These are phyloP conservation scores for Vishniacozyma victoriae DNA, from an alignment of 768 basidiomycete species.

Conservation along the genomic window DNA sequence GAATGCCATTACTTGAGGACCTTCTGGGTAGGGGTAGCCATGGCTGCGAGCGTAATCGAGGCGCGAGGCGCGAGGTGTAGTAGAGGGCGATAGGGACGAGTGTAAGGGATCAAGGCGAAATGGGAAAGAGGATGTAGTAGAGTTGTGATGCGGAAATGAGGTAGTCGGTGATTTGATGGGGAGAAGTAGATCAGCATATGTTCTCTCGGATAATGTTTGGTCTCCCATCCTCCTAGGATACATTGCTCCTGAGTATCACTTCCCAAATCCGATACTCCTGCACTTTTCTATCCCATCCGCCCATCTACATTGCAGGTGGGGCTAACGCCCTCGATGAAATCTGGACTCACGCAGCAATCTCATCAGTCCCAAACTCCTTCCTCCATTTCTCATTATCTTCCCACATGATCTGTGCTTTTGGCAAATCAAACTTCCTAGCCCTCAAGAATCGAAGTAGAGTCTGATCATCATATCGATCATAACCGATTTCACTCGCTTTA, in stretches of 20 bases:
- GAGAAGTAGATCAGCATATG: neutral
- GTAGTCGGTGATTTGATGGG: neutral
- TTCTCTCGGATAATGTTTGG: too few relatives aligned
- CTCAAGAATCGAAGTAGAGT: conserved; percentile 67
- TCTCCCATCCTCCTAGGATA: too few relatives aligned
- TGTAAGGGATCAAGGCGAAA: neutral
- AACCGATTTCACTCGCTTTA: conserved; percentile 25
- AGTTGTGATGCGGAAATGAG: too few relatives aligned
- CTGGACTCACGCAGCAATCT: conserved; percentile 47
- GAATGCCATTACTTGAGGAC: conserved; percentile 74
- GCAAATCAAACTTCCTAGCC: conserved; percentile 85
- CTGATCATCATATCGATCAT: conserved; percentile 46
- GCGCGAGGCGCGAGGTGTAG: neutral
- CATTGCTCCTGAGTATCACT: too few relatives aligned
- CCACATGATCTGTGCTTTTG: conserved; percentile 77
- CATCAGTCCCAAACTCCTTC: conserved; percentile 60
- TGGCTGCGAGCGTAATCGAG: conserved; percentile 27
- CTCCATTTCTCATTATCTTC: conserved; percentile 79
- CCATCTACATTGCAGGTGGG: too few relatives aligned
- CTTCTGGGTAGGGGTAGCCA: conserved; percentile 77
- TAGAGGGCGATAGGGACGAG: neutral
- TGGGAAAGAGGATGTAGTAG: neutral
- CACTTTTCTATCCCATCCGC: too few relatives aligned
- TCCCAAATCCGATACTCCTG: too few relatives aligned
- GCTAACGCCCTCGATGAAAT: too few relatives aligned